phyloP scores from a whole-genome alignment of 768 basidiomycete genomes.

The Dentipellis sp. region DNA sequence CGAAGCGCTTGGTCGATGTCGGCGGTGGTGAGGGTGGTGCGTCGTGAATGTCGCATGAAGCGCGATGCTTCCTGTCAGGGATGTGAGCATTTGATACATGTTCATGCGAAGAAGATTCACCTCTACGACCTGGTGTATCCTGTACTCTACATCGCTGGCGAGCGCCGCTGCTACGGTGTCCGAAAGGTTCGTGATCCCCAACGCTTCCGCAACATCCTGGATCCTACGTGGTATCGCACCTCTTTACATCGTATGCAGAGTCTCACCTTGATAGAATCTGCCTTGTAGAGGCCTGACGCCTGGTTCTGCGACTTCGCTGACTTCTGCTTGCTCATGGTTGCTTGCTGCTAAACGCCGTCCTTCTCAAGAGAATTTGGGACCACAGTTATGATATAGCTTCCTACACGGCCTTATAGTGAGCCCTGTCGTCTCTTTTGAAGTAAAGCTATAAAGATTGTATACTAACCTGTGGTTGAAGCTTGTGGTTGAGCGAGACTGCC shows the following conservation, averaged over 20 bases:
- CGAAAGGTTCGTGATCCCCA: conserved; percentile 66
- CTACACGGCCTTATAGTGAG: too few species aligned
- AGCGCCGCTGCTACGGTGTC: conserved; percentile 76
- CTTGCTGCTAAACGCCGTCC: not conserved
- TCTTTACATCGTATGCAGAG: not conserved
- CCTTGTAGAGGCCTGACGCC: conserved; percentile 11
- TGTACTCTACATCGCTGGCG: conserved; percentile 94
- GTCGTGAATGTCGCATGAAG: conserved; percentile 90
- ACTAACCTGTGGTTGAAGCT: too few species aligned
- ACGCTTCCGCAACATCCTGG: conserved; percentile 87
- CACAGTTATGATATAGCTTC: too few species aligned
- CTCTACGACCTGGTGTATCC: conserved; percentile 92
- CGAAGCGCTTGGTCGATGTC: conserved; percentile 94
- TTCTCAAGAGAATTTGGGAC: too few species aligned
- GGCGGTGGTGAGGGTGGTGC: conserved; percentile 80
- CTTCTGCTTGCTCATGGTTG: conserved; percentile 11
- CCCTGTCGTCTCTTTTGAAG: too few species aligned
- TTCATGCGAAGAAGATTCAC: conserved; percentile 28
- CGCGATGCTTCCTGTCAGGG: conserved; percentile 81
- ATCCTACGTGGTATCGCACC: conserved; percentile 1
- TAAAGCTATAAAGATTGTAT: too few species aligned
- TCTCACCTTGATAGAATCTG: conserved; percentile 13
- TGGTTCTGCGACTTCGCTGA: conserved; percentile 6
- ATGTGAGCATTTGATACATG: not conserved
- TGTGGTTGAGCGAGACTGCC: too few species aligned